These are phyloP conservation scores for Hanseniaspora occidentalis DNA, from an alignment of 805 yeast genomes.

Conservation along the genomic window DNA sequence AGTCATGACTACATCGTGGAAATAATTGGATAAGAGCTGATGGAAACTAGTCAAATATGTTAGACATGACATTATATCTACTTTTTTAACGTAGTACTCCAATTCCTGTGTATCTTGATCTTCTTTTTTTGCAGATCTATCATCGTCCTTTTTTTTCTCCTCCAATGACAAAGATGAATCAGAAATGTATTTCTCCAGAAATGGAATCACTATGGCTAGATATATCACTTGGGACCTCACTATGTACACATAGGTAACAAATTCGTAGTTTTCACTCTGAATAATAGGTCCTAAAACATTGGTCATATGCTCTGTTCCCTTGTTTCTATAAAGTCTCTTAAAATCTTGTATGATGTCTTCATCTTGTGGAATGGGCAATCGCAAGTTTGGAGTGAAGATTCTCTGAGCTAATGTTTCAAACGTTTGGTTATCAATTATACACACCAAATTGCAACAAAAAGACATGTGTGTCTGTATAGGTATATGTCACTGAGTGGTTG, in stretches of 20 bases:
- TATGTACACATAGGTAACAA: slow-evolving; percentile 13
- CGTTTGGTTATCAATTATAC: slow-evolving; percentile 3
- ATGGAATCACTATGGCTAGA: slow-evolving; percentile 4
- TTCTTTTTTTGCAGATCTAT: too few species aligned
- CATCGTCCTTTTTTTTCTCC: too few species aligned
- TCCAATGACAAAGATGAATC: background rate
- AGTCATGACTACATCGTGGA: slow-evolving; percentile 39
- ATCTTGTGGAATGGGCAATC: slow-evolving; percentile 1
- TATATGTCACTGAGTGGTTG: too few species aligned
- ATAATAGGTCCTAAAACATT: background rate
- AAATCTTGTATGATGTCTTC: slow-evolving; percentile 4
- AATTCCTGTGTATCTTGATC: too few species aligned
- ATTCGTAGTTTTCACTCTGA: background rate
- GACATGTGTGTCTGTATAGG: slow-evolving; percentile 4
- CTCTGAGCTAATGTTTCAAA: background rate
- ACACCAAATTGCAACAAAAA: slow-evolving; percentile 2
- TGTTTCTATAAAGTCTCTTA: background rate
- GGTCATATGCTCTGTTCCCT: background rate
- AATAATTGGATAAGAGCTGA: slow-evolving; percentile 15
- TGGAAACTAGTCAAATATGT: slow-evolving; percentile 19
- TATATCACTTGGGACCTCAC: slow-evolving; percentile 18
- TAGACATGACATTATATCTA: slow-evolving; percentile 14
- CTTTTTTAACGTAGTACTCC: background rate
- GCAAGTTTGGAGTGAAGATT: slow-evolving; percentile 4
- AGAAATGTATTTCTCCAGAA: background rate